Evolutionary conservation across 441 rosid species (phyloP).

Genomic region (Jatropha podagrica): DNA sequence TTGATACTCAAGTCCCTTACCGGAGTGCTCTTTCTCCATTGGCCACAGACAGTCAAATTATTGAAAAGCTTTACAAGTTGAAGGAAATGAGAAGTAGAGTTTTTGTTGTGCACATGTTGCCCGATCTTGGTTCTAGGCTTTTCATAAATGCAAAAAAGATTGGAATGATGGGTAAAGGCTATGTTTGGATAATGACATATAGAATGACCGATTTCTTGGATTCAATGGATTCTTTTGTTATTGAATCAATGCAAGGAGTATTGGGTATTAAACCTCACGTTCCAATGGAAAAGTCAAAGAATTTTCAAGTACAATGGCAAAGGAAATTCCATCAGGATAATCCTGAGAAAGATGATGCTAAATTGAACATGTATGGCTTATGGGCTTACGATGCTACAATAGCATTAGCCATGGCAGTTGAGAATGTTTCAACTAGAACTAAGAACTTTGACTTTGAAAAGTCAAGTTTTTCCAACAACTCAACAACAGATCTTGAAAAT

Average conservation of each 20-base stretch:
- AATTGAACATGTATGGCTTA: constrained; percentile 39
- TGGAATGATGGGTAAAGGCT: constrained; percentile 59
- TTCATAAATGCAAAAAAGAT: constrained; percentile 47
- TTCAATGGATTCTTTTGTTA: neutral
- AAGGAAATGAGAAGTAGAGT: constrained; percentile 56
- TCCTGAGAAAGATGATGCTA: constrained; percentile 12
- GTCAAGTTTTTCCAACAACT: constrained; percentile 6
- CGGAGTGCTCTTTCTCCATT: constrained; percentile 36
- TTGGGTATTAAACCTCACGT: constrained; percentile 46
- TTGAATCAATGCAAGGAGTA: constrained; percentile 49
- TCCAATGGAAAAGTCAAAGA: constrained; percentile 17
- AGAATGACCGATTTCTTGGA: constrained; percentile 29
- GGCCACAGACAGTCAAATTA: constrained; percentile 42
- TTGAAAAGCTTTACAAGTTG: constrained; percentile 47
- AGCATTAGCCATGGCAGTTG: constrained; percentile 59
- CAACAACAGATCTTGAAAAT: constrained; percentile 37
- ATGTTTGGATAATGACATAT: constrained; percentile 60
- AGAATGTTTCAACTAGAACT: constrained; percentile 31
- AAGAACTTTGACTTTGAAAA: constrained; percentile 23
- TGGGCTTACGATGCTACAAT: constrained; percentile 58
- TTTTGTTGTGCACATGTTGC: constrained; percentile 56
- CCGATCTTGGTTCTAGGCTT: constrained; percentile 39
- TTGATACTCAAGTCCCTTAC: constrained; percentile 38
- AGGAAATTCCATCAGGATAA: constrained; percentile 25
- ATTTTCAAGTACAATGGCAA: constrained; percentile 40